A percentile compares a stretch with the other conserved stretches of the same genome.
Evolutionary conservation across 2,329 filamentous ascomycete species (phyloP).

Genomic region (Sporothrix protearum): DNA sequence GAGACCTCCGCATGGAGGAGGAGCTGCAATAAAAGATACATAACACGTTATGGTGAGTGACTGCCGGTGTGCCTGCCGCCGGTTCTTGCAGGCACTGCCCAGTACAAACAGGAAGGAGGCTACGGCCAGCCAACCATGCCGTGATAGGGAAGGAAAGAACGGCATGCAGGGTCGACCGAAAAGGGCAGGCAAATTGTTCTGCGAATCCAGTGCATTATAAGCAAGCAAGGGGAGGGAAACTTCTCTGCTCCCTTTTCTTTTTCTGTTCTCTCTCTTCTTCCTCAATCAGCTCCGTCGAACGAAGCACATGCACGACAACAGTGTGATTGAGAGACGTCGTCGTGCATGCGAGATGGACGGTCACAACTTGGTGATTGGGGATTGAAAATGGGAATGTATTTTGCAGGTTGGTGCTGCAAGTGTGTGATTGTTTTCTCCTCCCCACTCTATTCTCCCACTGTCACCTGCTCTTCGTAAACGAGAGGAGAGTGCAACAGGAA

Average conservation of each 20-base stretch:
- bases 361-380: background rate
- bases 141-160: constrained; percentile 2
- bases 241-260: background rate
- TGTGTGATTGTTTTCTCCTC: background rate
- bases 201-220: too few species aligned
- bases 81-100: background rate
- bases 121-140: too few species aligned
- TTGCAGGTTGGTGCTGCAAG: background rate
- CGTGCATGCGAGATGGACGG: too few species aligned
- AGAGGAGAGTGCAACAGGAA: background rate
- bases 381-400: background rate
- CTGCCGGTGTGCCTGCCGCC: background rate
- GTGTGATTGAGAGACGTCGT: background rate
- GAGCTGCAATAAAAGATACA: too few species aligned
- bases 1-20: background rate
- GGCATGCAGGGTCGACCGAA: background rate
- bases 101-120: constrained; percentile 15
- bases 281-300: background rate
- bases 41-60: background rate
- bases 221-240: background rate
- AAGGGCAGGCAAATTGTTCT: background rate
- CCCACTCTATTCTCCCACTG: background rate
- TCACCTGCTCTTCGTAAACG: too few species aligned
- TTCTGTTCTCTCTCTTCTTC: background rate
- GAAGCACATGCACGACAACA: background rate